Percentiles rank a stretch among this genome's conserved stretches.
Conservation (phyloP, 2,329 filamentous ascomycete genomes). For the Westerdykella ornata region DNA sequence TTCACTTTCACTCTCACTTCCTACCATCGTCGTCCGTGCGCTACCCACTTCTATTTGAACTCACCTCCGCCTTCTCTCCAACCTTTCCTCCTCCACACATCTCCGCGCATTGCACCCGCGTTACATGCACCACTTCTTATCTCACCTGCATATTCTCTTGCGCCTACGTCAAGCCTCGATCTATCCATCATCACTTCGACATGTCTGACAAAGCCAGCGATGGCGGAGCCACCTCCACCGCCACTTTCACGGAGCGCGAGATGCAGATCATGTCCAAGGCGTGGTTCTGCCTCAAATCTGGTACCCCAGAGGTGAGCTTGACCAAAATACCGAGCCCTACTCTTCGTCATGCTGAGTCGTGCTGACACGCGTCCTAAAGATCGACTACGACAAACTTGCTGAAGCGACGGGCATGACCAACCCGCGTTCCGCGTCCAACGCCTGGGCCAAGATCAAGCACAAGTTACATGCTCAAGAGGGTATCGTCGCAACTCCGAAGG, state of each 20-base stretch:
- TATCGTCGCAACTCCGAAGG: conserved; percentile 13
- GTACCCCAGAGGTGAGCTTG: conserved; percentile 27
- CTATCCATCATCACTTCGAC: background rate
- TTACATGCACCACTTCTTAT: no score
- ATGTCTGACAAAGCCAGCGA: background rate
- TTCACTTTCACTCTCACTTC: no score
- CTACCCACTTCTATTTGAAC: no score
- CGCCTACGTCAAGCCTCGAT: no score
- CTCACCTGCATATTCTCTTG: no score
- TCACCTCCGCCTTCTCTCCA: no score
- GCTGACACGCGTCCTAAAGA: conserved; percentile 17
- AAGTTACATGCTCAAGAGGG: conserved; percentile 17
- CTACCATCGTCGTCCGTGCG: no score
- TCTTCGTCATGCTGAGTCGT: background rate
- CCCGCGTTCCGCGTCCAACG: conserved; percentile 33
- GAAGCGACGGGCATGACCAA: conserved; percentile 33
- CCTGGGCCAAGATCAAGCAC: conserved; percentile 32
- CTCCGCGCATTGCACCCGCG: no score
- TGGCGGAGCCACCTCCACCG: background rate
- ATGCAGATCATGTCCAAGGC: conserved; percentile 31
- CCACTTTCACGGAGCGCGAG: conserved; percentile 32
- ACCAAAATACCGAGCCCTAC: background rate
- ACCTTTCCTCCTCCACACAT: no score
- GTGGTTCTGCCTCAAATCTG: conserved; percentile 35
- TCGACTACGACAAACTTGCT: conserved; percentile 36